Conservation (phyloP, 2,329 filamentous ascomycete species). For the Botryotinia convoluta region DNA sequence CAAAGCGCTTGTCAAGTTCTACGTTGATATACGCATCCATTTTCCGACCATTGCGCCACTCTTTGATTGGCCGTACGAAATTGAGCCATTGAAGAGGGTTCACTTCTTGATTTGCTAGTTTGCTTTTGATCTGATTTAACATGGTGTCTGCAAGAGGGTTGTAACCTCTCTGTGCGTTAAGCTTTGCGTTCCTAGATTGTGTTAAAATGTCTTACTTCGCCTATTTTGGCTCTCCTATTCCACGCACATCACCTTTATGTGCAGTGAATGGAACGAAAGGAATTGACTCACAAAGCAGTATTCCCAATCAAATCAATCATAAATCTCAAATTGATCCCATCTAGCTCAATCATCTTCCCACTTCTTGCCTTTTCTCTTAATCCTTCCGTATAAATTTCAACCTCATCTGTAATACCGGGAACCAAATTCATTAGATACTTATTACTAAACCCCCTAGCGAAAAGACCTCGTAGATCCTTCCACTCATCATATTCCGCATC, state of each 20-base stretch:
- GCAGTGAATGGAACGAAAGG: background rate
- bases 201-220: background rate
- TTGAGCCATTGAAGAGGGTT: slow-evolving; percentile 26
- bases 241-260: background rate
- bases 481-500: slow-evolving; percentile 27
- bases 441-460: slow-evolving; percentile 30
- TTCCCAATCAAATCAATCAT: slow-evolving; percentile 31
- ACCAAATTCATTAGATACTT: slow-evolving; percentile 25
- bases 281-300: slow-evolving; percentile 19
- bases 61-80: slow-evolving; percentile 23
- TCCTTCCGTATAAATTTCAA: background rate
- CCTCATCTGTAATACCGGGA: slow-evolving; percentile 27
- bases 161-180: slow-evolving; percentile 26
- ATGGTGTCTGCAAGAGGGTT: slow-evolving; percentile 28
- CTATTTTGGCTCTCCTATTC: background rate
- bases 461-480: slow-evolving; percentile 28
- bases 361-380: slow-evolving; percentile 24
- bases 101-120: slow-evolving; percentile 23
- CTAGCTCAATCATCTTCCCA: slow-evolving; percentile 26
- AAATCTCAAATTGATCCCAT: slow-evolving; percentile 25
- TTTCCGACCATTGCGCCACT: slow-evolving; percentile 27
- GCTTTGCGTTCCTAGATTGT: slow-evolving; percentile 17
- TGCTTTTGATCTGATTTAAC: slow-evolving; percentile 27
- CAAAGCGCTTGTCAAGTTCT: slow-evolving; percentile 30
- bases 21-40: slow-evolving; percentile 30